Base-by-base conservation (phyloP, 129 eudicot species). In the Ambrosia trifida region DNA sequence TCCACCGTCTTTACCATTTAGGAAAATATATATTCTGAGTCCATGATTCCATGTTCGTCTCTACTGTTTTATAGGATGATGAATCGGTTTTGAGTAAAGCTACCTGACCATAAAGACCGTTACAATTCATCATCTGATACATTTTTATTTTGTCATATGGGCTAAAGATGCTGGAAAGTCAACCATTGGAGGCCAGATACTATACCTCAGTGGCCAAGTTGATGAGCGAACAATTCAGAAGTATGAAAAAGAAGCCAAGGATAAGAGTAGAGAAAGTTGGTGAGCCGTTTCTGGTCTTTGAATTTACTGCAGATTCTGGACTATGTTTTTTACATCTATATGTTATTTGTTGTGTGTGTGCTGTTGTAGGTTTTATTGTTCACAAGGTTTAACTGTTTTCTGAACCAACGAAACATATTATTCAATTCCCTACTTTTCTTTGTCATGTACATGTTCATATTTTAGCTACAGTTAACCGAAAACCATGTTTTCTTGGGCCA, bases 121-220 rank as follows among this genome's bases (percentile, higher is more conserved):
- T 30, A 28, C 17, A 58, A 58, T 58, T 30, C 3, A 6, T 53
- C 17, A 71, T 24, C 28, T 57, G 43, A 13, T 56, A 24, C 19
- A 19, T 59, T 35, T 60, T 35, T 4, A 11, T 20, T 68, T 64
- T 40, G 17, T 52, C 28, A 36, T 49, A 32, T 87, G 54, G 61
- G 46, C 33, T 78, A 80, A 76, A 94, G 98, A 94, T 87, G 96
- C 96, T 74, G 98, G 98, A 5, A 93, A 93, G 73, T 89, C 98
- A 41, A 93, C 96, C 7, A 87, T 77, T 68, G 96, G 96, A 58
- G 96, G 98, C 5, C 96, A 89, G 52, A 94, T 84, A 72, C 82
- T 94, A 20, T 89, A 83, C 68, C 96, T 94, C 52, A 94, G 98
- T 76, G 98, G 98, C 43, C 98, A 87, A 70, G 98, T 94, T 74